Conservation (phyloP, 2,329 filamentous ascomycete species). For the Xylaria sp. region DNA sequence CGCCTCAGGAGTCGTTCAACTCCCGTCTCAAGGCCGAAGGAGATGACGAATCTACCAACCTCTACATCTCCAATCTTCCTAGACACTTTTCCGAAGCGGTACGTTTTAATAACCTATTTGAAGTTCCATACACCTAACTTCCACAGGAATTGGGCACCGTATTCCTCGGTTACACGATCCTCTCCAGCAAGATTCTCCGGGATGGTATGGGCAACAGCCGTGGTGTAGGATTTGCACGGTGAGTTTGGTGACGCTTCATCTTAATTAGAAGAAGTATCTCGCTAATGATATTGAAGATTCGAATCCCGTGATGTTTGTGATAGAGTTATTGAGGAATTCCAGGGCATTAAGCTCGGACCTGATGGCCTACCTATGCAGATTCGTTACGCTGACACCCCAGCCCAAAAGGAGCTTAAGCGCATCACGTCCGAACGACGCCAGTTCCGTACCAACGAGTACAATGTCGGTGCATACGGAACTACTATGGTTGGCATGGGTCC, state of each 20-base stretch:
- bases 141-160: conserved; percentile 77
- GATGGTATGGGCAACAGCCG: conserved; percentile 93
- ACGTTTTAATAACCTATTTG: conserved; percentile 50
- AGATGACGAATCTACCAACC: conserved; percentile 88
- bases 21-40: conserved; percentile 96
- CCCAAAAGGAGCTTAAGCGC: conserved; percentile 96
- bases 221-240: conserved; percentile 97
- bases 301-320: conserved; percentile 90
- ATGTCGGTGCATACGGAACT: conserved; percentile 75
- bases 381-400: conserved; percentile 94
- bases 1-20: conserved; percentile 89
- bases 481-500: conserved; percentile 67
- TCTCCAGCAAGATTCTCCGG: conserved; percentile 94
- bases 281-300: conserved; percentile 70
- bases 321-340: conserved; percentile 85
- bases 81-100: conserved; percentile 92
- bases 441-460: conserved; percentile 96
- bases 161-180: conserved; percentile 82
- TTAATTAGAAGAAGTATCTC: conserved; percentile 13
- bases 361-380: conserved; percentile 90
- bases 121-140: conserved; percentile 28
- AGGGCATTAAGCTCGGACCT: conserved; percentile 79
- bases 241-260: conserved; percentile 48
- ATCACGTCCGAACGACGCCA: conserved; percentile 94
- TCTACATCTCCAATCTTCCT: conserved; percentile 97